Conservation (phyloP, 208 protist species). For the Trypanosomatidae sp. region DNA sequence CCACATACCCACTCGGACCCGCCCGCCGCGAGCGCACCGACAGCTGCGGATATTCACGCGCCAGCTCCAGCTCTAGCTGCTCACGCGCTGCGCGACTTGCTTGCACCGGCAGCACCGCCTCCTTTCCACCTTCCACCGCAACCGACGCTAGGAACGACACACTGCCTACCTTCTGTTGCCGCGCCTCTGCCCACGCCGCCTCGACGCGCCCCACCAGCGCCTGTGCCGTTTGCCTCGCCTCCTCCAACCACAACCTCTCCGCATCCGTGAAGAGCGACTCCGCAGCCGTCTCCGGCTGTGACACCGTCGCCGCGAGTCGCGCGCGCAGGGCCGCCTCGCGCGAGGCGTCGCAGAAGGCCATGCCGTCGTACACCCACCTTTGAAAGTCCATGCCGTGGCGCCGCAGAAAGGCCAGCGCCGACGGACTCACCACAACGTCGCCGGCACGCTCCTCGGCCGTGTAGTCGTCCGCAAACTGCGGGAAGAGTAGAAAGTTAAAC, state of each 20-base stretch:
- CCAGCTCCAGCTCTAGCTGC: constrained; percentile 29
- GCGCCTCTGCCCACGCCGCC: constrained; percentile 10
- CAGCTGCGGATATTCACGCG: constrained; percentile 25
- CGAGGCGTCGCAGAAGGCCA: constrained; percentile 45
- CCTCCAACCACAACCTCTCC: constrained; percentile 51
- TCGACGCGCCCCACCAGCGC: constrained; percentile 35
- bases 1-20: constrained; percentile 29
- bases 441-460: constrained; percentile 18
- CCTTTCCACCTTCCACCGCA: constrained; percentile 26
- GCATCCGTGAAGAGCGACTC: constrained; percentile 40
- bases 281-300: constrained; percentile 7
- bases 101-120: constrained; percentile 42
- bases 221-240: constrained; percentile 22
- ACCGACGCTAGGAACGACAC: constrained; percentile 25
- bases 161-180: not conserved
- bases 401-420: constrained; percentile 66
- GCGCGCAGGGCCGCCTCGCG: constrained; percentile 35
- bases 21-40: constrained; percentile 43
- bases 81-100: constrained; percentile 46
- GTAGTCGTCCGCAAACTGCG: constrained; percentile 49
- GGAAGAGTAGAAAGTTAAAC: constrained; percentile 83
- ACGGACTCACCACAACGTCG: constrained; percentile 64
- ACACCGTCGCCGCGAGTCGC: constrained; percentile 10
- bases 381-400: constrained; percentile 83
- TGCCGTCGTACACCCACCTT: constrained; percentile 69